Evolutionary conservation across 2,329 filamentous ascomycete genomes (phyloP).

Genomic region (Exophiala calicioides): DNA sequence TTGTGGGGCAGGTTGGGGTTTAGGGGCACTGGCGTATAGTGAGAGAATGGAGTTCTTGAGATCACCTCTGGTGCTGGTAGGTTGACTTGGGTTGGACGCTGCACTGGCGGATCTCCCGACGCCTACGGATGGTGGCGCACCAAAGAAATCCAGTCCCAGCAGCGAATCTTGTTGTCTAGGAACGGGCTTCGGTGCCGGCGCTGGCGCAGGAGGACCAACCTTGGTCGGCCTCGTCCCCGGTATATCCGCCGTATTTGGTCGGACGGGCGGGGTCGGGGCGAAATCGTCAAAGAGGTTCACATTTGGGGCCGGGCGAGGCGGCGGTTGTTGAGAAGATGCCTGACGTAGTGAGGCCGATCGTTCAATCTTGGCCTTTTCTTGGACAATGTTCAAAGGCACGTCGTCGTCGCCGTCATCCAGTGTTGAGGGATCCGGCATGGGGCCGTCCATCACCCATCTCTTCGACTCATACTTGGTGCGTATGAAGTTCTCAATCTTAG

Average conservation of each 20-base stretch:
- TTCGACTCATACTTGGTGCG: constrained; percentile 98
- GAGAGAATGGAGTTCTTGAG: constrained; percentile 97
- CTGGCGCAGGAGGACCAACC: constrained; percentile 67
- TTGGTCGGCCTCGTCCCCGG: constrained; percentile 57
- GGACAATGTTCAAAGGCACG: constrained; percentile 66
- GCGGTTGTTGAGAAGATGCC: constrained; percentile 37
- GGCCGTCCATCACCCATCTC: constrained; percentile 98
- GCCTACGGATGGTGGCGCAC: constrained; percentile 66
- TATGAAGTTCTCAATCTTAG: constrained; percentile 99
- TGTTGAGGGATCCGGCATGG: constrained; percentile 87
- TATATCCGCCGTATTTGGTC: constrained; percentile 74
- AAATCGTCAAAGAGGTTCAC: constrained; percentile 84
- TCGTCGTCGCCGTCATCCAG: constrained; percentile 88
- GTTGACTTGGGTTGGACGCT: constrained; percentile 59
- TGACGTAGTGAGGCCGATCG: constrained; percentile 58
- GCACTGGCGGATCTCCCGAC: constrained; percentile 78
- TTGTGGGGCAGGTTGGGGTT: constrained; percentile 63
- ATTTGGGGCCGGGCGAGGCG: constrained; percentile 50
- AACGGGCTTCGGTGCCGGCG: constrained; percentile 54
- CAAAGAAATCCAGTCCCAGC: constrained; percentile 89
- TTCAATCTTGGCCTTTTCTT: constrained; percentile 70
- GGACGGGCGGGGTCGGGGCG: constrained; percentile 58
- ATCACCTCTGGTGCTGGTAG: constrained; percentile 77
- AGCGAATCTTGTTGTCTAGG: constrained; percentile 74
- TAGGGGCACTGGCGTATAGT: constrained; percentile 81